Evolutionary conservation across 2,329 filamentous ascomycete species (phyloP), one percentile per base, ranked within the genome.

Genomic region (Penicillium fuscoglaucum): DNA sequence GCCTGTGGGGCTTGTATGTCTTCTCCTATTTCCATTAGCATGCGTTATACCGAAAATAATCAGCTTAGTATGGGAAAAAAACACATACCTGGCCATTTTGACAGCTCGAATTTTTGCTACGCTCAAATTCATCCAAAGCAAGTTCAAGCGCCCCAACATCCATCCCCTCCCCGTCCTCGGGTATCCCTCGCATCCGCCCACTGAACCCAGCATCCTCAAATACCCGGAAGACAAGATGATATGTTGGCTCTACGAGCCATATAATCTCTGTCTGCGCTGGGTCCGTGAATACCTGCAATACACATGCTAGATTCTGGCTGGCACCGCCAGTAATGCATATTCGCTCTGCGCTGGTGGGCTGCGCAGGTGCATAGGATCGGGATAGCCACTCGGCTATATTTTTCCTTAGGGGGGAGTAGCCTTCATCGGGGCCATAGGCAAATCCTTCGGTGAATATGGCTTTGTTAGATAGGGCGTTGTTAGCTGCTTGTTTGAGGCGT

Each of bases 261-360:
- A 96, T 79, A 55, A 84, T 84, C 46, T 82, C 78, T 1, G 91
- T 96, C 65, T 86, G 87, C 1, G 79, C 76, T 1, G 90, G 89
- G 72, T 96, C 91, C 0, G 90, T 89, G 69, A 88, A 96, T 19
- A 88, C 88, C 72, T 89, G 85, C 52, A 96, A 76, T 5, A 96
- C 77, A 66, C 85, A 88, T 0, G 88, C 90, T 2, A 96, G 71
- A 69, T 87, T 91, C 78, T 96, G 91, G 62, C 86, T 90, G 2
- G 92, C 92, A 13, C 92, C 92, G 40, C 91, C 91, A 0, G 90
- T 90, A 69, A 96, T 87, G 68, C 87, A 89, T 51, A 96, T 87
- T 26, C 89, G 82, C 2, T 85, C 80, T 6, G 80, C 71, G 19
- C 72, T 67, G 29, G 85, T 77, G 3, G 74, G 68, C 2, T 72